A percentile compares a stretch with the other conserved stretches of the same genome.
phyloP scores from a whole-genome alignment of 2,329 filamentous ascomycete genomes.

The Hypomyces rosellus region DNA sequence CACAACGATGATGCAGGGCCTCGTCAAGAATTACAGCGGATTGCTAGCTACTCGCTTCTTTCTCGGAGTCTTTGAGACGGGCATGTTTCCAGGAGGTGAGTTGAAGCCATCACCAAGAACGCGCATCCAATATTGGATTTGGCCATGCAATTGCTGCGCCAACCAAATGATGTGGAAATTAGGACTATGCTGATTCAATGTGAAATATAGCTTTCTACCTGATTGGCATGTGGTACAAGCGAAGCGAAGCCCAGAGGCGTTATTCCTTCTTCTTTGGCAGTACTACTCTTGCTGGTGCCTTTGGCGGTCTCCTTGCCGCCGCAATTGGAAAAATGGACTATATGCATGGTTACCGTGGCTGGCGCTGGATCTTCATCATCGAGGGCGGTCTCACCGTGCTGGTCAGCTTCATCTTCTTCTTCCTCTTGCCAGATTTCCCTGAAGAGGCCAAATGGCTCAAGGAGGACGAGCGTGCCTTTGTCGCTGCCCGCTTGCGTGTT shows the following conservation, averaged over 20 bases:
- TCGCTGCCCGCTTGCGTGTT: constrained; percentile 58
- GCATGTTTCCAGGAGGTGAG: constrained; percentile 55
- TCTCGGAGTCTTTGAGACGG: constrained; percentile 68
- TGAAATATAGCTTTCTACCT: constrained; percentile 52
- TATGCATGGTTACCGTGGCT: constrained; percentile 60
- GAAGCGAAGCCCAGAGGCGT: constrained; percentile 80
- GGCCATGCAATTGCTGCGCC: neutral
- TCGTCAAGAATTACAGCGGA: constrained; percentile 71
- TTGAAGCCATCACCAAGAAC: neutral
- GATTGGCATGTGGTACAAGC: constrained; percentile 84
- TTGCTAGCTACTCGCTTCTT: constrained; percentile 80
- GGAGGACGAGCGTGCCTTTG: constrained; percentile 60
- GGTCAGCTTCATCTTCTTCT: constrained; percentile 57
- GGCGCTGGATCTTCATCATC: constrained; percentile 80
- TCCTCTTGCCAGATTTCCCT: constrained; percentile 67
- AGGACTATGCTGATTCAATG: neutral
- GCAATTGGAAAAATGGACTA: constrained; percentile 87
- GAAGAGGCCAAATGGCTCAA: constrained; percentile 68
- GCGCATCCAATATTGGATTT: too few species aligned
- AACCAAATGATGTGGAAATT: neutral
- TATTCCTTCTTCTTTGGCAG: constrained; percentile 92
- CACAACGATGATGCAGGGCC: constrained; percentile 66
- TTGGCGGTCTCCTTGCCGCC: constrained; percentile 77
- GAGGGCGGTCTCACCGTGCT: constrained; percentile 62
- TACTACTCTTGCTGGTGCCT: constrained; percentile 73